Evolutionary conservation across 2,329 filamentous ascomycete genomes (phyloP).

Genomic region (Calonectria multiphialidica): DNA sequence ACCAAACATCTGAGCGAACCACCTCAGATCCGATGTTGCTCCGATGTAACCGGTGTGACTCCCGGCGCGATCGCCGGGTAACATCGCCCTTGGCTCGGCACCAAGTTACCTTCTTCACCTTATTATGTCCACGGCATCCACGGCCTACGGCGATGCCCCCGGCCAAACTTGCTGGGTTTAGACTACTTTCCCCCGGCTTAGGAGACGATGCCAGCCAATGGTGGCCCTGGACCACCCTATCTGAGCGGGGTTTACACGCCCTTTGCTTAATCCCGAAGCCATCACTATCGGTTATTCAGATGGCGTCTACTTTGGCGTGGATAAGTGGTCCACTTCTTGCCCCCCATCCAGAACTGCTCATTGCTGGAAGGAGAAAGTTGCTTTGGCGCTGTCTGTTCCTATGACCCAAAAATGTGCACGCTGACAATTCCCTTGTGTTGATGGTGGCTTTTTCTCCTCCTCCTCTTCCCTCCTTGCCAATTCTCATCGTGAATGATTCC

Average conservation of each 20-base stretch:
- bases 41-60: constrained; percentile 10
- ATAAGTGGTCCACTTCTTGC: constrained; percentile 23
- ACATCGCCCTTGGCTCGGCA: constrained; percentile 19
- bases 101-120: background rate
- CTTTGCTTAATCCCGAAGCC: constrained; percentile 29
- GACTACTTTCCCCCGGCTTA: constrained; percentile 38
- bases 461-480: constrained; percentile 10
- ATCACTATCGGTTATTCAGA: constrained; percentile 22
- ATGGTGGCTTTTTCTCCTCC: background rate
- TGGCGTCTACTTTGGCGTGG: constrained; percentile 21
- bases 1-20: constrained; percentile 11
- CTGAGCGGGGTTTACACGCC: constrained; percentile 34
- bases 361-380: constrained; percentile 10
- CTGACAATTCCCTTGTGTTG: constrained; percentile 7
- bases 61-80: constrained; percentile 25
- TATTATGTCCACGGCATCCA: background rate
- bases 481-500: constrained; percentile 32
- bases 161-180: constrained; percentile 11
- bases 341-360: constrained; percentile 15
- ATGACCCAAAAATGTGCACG: constrained; percentile 21
- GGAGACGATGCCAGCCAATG: constrained; percentile 34
- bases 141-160: background rate
- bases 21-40: constrained; percentile 28
- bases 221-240: constrained; percentile 23
- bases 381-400: constrained; percentile 19